Conservation (phyloP, 805 yeast species). For the Torulaspora gathmanii region DNA sequence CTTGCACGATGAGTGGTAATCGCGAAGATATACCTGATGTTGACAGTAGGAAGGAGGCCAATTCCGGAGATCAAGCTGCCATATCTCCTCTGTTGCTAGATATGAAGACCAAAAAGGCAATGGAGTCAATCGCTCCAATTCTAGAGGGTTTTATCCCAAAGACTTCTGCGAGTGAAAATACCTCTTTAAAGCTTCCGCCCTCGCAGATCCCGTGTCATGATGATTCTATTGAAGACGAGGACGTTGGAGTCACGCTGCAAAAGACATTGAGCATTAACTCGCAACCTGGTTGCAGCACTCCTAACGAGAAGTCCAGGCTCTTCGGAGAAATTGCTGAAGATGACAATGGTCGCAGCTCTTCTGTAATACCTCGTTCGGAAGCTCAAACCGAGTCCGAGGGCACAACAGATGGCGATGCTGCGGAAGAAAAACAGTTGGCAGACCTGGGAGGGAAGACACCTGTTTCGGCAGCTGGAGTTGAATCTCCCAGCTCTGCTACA, state of each 20-base stretch:
- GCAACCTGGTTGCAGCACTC: constrained; percentile 13
- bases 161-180: constrained; percentile 51
- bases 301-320: constrained; percentile 7
- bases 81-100: constrained; percentile 34
- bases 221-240: constrained; percentile 24
- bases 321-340: constrained; percentile 8
- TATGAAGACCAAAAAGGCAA: constrained; percentile 48
- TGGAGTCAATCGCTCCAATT: constrained; percentile 77
- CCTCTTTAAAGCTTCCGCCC: constrained; percentile 35
- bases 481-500: constrained; percentile 9
- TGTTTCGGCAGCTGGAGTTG: constrained; percentile 5
- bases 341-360: constrained; percentile 8
- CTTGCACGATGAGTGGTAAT: neutral
- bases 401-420: constrained; percentile 5
- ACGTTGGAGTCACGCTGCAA: constrained; percentile 24
- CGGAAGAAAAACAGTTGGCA: constrained; percentile 6
- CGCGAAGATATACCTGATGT: neutral
- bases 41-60: neutral
- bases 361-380: constrained; percentile 4
- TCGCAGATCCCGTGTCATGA: constrained; percentile 25
- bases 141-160: constrained; percentile 69
- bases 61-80: constrained; percentile 10
- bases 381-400: constrained; percentile 3
- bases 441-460: constrained; percentile 9
- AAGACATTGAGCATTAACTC: constrained; percentile 28